Base-by-base conservation (phyloP, 768 basidiomycete species). In the Tylopilus vinaceipallidus region DNA sequence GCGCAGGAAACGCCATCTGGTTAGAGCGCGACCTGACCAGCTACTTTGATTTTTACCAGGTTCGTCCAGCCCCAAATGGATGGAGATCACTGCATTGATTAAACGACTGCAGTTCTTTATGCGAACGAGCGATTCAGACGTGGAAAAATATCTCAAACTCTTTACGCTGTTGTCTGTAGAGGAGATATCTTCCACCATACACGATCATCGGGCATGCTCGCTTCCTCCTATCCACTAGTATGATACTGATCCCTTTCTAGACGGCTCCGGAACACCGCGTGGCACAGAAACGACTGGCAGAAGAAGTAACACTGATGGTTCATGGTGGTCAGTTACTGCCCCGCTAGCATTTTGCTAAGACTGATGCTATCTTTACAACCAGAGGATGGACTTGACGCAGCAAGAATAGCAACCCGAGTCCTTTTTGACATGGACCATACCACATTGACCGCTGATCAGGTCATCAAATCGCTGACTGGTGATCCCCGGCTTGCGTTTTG, bases 21-120 rank as follows among this genome's bases (percentile, higher is more conserved):
- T 72, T 99, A 32, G 84, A 97, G 64, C 72, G 79, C 23, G 61
- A 70, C 12, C 66, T 89, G 62, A 98, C 95, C 3, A 90, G 88
- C 55, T 78, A 88, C 17, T 90, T 90, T 57, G 95, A 98, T 55
- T 93, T 99, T 61, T 98, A 98, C 62, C 97, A 99, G 75, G 95
- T 88, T 49, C 27, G 52, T 34, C n/a, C 42, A 24, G 7, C 12
- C 4, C 34, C 46, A 4, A 6, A 33, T 6, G 10, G 35, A 17
- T 9, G 23, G n/a, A n/a, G n/a, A 29, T 29, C 23, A 4, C 20
- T 13, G 27, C 29, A 3, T 37, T 53, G 1, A 56, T 37, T 17
- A 36, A 14, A 24, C 22, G 36, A 42, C 23, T 10, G 1, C 41
- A 99, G 95, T 98, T 95, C 72, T 98, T 97, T 73, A 65, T 95